A percentile compares a stretch with the other conserved stretches of the same genome.
Conservation (phyloP, 2,329 filamentous ascomycete species). For the Mollisia scopiformis region DNA sequence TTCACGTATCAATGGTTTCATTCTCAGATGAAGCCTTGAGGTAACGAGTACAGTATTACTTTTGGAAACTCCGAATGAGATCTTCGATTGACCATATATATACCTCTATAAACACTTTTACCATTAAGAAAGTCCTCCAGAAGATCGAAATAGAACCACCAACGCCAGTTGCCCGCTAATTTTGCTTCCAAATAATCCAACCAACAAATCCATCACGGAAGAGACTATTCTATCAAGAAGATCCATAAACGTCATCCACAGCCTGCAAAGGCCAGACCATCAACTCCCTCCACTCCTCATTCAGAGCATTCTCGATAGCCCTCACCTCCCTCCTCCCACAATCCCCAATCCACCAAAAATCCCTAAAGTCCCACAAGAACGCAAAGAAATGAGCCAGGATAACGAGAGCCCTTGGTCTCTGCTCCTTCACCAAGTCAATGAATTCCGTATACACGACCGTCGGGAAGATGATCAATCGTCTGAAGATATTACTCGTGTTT, state of each 20-base stretch:
- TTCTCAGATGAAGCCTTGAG: no score
- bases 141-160: no score
- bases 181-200: no score
- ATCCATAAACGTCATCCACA: conserved; percentile 10
- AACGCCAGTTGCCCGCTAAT: no score
- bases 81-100: no score
- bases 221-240: background rate
- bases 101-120: no score
- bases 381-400: conserved; percentile 39
- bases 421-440: conserved; percentile 19
- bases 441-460: conserved; percentile 13
- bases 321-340: conserved; percentile 21
- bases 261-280: conserved; percentile 24
- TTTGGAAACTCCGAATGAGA: no score
- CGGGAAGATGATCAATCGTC: conserved; percentile 21
- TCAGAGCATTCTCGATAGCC: conserved; percentile 17
- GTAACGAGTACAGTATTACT: no score
- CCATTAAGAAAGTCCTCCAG: no score
- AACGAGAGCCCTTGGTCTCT: conserved; percentile 24
- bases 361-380: conserved; percentile 35
- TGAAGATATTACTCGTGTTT: conserved; percentile 1
- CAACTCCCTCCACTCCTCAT: conserved; percentile 17
- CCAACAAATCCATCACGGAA: no score
- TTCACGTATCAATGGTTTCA: no score
- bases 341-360: conserved; percentile 40